Percentiles rank a stretch among this genome's conserved stretches.
phyloP scores from a whole-genome alignment of 371 early-diverging fungal species.

The Phascolomyces articulosus region DNA sequence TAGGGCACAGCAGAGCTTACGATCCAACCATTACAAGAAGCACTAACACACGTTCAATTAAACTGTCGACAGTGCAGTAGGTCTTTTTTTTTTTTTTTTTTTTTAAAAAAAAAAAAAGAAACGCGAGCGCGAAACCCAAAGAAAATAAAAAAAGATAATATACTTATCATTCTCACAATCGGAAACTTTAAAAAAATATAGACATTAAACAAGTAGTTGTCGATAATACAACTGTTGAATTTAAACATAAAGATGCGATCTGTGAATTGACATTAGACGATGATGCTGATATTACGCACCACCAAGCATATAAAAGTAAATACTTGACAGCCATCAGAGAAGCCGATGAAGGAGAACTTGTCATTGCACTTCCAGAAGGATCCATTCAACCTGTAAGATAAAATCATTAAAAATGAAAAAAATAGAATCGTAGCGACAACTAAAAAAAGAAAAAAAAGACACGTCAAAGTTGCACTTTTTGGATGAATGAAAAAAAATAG shows the following conservation, averaged over 20 bases:
- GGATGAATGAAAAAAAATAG: no score
- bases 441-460: no score
- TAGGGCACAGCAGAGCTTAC: slow-evolving; percentile 70
- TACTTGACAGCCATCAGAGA: slow-evolving; percentile 62
- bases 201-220: slow-evolving; percentile 62
- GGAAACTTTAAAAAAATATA: slow-evolving; percentile 18
- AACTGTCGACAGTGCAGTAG: slow-evolving; percentile 71
- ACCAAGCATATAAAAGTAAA: slow-evolving; percentile 61
- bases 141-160: no score
- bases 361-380: slow-evolving; percentile 59
- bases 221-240: slow-evolving; percentile 57
- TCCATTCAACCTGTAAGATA: slow-evolving; percentile 42
- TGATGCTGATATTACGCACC: slow-evolving; percentile 59
- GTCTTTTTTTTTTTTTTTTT: slow-evolving; percentile 10
- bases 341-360: slow-evolving; percentile 72
- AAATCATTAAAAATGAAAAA: no score
- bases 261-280: slow-evolving; percentile 48
- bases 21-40: slow-evolving; percentile 55
- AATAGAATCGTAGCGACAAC: no score
- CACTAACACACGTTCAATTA: slow-evolving; percentile 48
- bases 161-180: no score
- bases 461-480: no score
- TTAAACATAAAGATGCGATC: slow-evolving; percentile 55
- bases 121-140: no score
- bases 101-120: not conserved